Conservation (phyloP, 441 rosid species). For the Dalechampia spathulata region DNA sequence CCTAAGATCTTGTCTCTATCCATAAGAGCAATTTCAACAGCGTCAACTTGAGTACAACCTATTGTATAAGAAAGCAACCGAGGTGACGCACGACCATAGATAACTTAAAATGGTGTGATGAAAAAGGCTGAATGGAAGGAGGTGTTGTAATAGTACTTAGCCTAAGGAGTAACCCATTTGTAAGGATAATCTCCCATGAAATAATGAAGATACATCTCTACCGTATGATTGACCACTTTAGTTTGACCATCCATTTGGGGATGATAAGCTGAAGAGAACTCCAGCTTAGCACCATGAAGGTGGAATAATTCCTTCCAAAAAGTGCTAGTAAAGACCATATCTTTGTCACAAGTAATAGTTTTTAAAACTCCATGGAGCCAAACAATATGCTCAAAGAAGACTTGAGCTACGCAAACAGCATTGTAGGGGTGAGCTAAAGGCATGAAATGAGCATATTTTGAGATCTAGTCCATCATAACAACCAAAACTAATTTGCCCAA, state of each 20-base stretch:
- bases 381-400: not conserved
- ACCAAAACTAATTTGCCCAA: not conserved
- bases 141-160: not conserved
- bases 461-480: not conserved
- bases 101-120: not conserved
- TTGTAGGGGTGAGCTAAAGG: not conserved
- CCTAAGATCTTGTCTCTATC: no score
- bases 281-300: not conserved
- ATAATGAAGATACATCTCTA: not conserved
- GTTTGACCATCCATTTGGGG: not conserved
- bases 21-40: not conserved
- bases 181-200: not conserved
- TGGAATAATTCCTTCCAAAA: not conserved
- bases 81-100: not conserved
- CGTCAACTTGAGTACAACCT: not conserved
- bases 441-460: not conserved
- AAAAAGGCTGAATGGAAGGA: not conserved
- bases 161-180: not conserved
- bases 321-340: not conserved
- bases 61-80: accelerated
- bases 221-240: not conserved
- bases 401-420: not conserved
- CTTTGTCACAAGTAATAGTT: not conserved
- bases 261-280: not conserved
- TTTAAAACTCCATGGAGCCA: not conserved